Evolutionary conservation across 441 rosid genomes (phyloP), one percentile per base, ranked within the genome.

Genomic region (Croton setiger): DNA sequence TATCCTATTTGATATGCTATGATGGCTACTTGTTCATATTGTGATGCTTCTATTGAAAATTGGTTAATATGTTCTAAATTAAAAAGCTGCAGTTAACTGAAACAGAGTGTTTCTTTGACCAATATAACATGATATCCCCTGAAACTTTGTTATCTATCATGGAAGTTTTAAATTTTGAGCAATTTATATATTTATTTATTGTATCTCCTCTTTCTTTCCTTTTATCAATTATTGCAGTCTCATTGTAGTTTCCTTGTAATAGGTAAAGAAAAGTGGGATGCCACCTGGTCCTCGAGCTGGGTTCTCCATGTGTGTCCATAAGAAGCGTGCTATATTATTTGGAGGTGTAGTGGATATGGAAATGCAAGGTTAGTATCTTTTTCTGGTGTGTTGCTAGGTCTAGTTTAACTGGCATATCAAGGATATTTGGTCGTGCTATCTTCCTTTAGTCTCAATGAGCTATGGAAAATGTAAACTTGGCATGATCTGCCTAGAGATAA

Each of bases 341-440:
- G 99, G 99, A 10, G 99, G 99, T 60, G 99, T 94, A 7, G 97
- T 91, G 35, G 97, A 94, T 78, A 87, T 86, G 97, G 99, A 94
- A 83, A 87, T 88, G 88, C 81, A 87, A 88, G 98, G 98, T 88
- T 51, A 69, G 81, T 69, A 69, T 66, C 67, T 64, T 33, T 59
- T n/a, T 59, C 31, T 58, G 62, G 49, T 31, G 31, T 33, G 52
- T 33, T 68, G 6, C 49, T 27, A 27, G 31, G 31, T 27, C 31
- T 27, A 27, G 31, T 27, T 27, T 27, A 27, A 27, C 2, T 27
- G 31, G 2, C 31, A 27, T 27, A 27, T 27, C 31, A 27, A 27
- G 31, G 31, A 0, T 27, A 27, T 27, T 27, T 27, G 31, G 31
- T 27, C 2, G 31, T 27, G 31, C 31, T 2, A 15, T 43, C 37